Base-by-base conservation (phyloP, 129 eudicot genomes). In the Solidago caesia region DNA sequence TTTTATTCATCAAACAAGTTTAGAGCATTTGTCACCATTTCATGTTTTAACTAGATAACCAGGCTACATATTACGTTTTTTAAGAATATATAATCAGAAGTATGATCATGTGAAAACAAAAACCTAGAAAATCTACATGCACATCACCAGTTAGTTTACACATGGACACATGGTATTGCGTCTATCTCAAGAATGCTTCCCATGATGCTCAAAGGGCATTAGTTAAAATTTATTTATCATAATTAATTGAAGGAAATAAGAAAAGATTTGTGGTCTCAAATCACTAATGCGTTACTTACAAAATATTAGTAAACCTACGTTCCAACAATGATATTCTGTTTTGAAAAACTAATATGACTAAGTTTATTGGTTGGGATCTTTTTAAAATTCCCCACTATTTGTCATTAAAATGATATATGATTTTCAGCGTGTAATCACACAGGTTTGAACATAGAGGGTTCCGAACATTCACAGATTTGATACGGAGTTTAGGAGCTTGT, bases 1-100 rank as follows among this genome's bases (percentile, higher is more conserved):
- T 39, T 65, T 74, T 52, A 77, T 10, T 43, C 56, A 42, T 13
- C 5, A 66, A 58, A 27, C 56, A 66, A 15, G 41, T 44, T 66
- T 60, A 0, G 16, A 44, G 27, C 53, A 66, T 4, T 16, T 44
- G 4, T 15, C 53, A 16, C 51, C 39, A 66, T 66, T 16, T 7
- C 11, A 66, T 66, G 52, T 11, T 44, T 44, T 44, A 43, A 66
- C 52, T 52, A 43, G 53, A 44, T 66, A 43, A 66, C 26, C 5
- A 7, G 16, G 25, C 11, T 66, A 67, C 7, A 64, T 21, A 21
- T 33, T 33, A 33, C 39, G 0, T 33, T 51, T 42, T 65, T 42
- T 60, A 21, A 9, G 0, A 60, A 60, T 5, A 60, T 27, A 60
- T 60, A 60, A 9, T 10, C 41, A 60, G 65, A 60, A 60, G 42